Evolutionary conservation across 1,284 basidiomycete species (phyloP), one percentile per base, ranked within the genome.

Genomic region (Ustilago sp.): DNA sequence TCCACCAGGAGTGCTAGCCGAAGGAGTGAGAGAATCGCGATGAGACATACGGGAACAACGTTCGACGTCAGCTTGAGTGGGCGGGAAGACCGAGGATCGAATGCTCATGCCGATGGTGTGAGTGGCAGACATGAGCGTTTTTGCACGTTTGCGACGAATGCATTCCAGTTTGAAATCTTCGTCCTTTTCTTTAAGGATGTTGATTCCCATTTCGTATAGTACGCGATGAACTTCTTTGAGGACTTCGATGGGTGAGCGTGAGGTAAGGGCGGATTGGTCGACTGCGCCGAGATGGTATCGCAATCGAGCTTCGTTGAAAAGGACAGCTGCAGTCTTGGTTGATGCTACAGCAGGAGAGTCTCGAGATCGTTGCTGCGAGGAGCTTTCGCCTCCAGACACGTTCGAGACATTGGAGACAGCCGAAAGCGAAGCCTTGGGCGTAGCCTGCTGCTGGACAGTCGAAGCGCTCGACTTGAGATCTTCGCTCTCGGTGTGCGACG

Each of bases 251-350:
- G 96, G 95, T 15, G 91, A 88, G 19, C 91, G 90, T 8, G 92
- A 93, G 9, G 95, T 97, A 74, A 98, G 90, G 45, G 92, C 96
- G 28, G 92, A 92, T 83, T 94, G 93, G 86, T 98, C 96, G 34
- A 99, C 93, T 1, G 95, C 92, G 77, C 96, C 95, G 76, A 93
- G 92, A 84, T 98, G 96, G 48, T 93, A 90, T 15, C 93, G 91
- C 59, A 98, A 88, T 6, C 69, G 90, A 41, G 89, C 89, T 73
- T 91, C 91, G 68, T 88, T 86, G 62, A 86, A 87, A 8, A 80
- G 79, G 15, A 38, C 58, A 23, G 35, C 19, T 15, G 45, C 63
- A 35, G 38, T 15, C 51, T 43, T 38, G 32, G 59, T 23, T 7
- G 41, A 17, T 19, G 38, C 38, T 12, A 51, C 48, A 17, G 53